Conservation (phyloP, 2,329 filamentous ascomycete species). For the Botrytis pseudocinerea region DNA sequence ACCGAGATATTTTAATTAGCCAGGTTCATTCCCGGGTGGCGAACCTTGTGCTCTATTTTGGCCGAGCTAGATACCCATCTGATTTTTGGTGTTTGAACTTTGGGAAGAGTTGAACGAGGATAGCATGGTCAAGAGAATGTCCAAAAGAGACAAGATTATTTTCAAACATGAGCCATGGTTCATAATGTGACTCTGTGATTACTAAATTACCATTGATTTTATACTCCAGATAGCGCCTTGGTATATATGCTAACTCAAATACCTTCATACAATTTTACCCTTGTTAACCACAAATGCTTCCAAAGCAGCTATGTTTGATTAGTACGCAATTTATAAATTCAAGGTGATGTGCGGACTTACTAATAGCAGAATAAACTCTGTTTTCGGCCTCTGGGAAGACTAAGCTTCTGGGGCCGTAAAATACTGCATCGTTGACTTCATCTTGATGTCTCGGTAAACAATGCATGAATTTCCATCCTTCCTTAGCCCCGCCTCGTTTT, state of each 20-base stretch:
- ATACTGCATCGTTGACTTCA: slow-evolving; percentile 92
- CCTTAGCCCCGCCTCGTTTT: slow-evolving; percentile 79
- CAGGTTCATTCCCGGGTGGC: neutral
- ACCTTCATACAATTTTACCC: slow-evolving; percentile 61
- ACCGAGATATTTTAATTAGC: neutral
- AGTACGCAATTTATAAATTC: slow-evolving; percentile 18
- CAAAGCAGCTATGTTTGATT: slow-evolving; percentile 58
- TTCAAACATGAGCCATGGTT: slow-evolving; percentile 3
- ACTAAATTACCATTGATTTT: slow-evolving; percentile 18
- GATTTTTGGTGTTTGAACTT: neutral
- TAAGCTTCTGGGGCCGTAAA: slow-evolving; percentile 80
- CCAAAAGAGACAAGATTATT: neutral
- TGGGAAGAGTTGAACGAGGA: neutral
- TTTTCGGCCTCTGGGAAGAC: slow-evolving; percentile 97
- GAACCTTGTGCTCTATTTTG: neutral
- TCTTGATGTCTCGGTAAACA: slow-evolving; percentile 89
- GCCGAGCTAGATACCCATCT: neutral
- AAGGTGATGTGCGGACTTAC: slow-evolving; percentile 48
- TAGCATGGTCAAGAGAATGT: neutral
- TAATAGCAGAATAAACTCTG: slow-evolving; percentile 83
- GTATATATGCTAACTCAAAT: slow-evolving; percentile 13
- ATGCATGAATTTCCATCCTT: slow-evolving; percentile 97
- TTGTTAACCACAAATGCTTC: slow-evolving; percentile 95
- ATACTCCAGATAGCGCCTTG: slow-evolving; percentile 21
- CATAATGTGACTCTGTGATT: slow-evolving; percentile 6